phyloP scores from a whole-genome alignment of 345 rosid genomes.

The Salix viminalis region DNA sequence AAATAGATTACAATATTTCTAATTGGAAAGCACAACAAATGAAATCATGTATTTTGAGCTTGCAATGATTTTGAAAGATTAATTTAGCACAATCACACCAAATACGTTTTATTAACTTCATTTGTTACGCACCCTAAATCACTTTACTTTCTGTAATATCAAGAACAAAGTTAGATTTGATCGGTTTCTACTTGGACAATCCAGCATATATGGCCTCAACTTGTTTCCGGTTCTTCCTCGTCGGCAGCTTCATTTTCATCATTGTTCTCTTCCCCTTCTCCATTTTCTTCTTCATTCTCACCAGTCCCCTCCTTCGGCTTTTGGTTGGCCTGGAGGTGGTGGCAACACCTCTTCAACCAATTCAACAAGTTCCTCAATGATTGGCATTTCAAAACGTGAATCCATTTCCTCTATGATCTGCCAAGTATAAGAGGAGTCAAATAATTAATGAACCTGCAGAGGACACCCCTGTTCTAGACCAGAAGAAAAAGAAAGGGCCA shows the following conservation, averaged over 20 bases:
- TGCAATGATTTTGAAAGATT: too few species aligned
- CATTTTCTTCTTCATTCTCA: not conserved
- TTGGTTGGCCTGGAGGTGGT: not conserved
- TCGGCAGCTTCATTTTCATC: not conserved
- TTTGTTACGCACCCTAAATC: not conserved
- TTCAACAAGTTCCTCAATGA: not conserved
- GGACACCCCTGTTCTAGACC: not conserved
- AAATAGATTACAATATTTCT: too few species aligned
- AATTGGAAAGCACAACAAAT: too few species aligned
- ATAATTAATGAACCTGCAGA: not conserved
- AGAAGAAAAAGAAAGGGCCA: not conserved
- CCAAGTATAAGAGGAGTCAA: not conserved
- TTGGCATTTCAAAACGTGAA: not conserved
- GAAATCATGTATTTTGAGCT: too few species aligned
- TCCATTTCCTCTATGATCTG: slow-evolving; percentile 12
- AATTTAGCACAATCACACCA: too few species aligned
- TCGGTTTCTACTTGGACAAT: not conserved
- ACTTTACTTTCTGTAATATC: not conserved
- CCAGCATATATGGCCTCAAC: not conserved
- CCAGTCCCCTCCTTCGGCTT: not conserved
- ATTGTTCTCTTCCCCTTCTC: not conserved
- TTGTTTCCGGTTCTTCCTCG: not conserved
- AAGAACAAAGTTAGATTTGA: not conserved
- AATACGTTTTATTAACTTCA: too few species aligned
- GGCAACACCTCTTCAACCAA: slow-evolving; percentile 5